Evolutionary conservation across 2,329 filamentous ascomycete genomes (phyloP), one percentile per base, ranked within the genome.

Genomic region (Botrytis medusae): DNA sequence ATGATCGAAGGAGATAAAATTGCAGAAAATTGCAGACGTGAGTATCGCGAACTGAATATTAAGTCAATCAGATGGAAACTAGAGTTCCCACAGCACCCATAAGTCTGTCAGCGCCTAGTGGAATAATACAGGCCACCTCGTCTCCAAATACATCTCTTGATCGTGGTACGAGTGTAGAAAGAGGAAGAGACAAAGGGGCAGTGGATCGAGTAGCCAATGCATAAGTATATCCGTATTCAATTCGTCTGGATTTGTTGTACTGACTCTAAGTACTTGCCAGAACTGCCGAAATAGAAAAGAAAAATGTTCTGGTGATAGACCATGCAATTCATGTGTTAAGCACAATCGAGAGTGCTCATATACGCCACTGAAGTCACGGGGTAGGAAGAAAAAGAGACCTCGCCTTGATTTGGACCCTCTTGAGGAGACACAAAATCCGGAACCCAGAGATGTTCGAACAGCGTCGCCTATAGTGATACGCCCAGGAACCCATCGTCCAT

Each of bases 331-430:
- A 8, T 44, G 37, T 32, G 37, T 44, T 12, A 63, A 63, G 18
- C 37, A 63, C 25, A 63, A 29, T 63, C 14, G 61, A 63, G 61
- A 44, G 42, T 63, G 61, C 40, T 63, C 61, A 25, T 29, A 63
- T n/a, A 63, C n/a, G 37, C 16, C 40, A 20, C 9, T 44, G 37
- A 44, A 32, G 42, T 63, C 40, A 29, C n/a, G 61, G 2, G 61
- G 25, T 44, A 29, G 22, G 61, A 63, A 44, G 60, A 57, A 29
- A 29, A 57, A 63, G 25, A 32, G 37, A 63, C n/a, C 40, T 46
- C 42, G n/a, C n/a, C 51, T 64, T 46, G 62, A 46, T 29, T 64
- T 34, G 40, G 40, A 46, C 22, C 18, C 42, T 34, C 29, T 22
- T 16, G 62, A 34, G 20, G 62, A 29, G 8, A 16, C 20, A 5